Percentiles rank a stretch among this genome's conserved stretches.
Evolutionary conservation across 371 early-diverging fungal species (phyloP).

Genomic region (Saksenaea vasiformis): DNA sequence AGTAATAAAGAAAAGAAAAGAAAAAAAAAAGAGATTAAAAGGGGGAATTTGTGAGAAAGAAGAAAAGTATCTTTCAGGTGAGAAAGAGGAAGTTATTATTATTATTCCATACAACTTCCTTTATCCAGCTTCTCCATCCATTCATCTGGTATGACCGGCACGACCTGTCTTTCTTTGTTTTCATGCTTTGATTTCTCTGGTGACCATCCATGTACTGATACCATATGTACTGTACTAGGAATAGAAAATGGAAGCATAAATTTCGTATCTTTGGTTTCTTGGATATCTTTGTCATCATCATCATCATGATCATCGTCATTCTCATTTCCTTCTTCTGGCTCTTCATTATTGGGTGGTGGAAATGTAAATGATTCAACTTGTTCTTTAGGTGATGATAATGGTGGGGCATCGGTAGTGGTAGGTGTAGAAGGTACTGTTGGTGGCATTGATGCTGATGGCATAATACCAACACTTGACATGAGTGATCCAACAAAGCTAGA

Average conservation of each 20-base stretch:
- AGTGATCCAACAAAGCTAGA: conserved; percentile 32
- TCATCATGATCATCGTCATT: conserved; percentile 35
- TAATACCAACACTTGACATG: conserved; percentile 24
- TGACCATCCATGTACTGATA: conserved; percentile 31
- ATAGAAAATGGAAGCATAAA: conserved; percentile 57
- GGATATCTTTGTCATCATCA: conserved; percentile 35
- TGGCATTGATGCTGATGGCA: conserved; percentile 23
- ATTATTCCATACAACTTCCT: conserved; percentile 6
- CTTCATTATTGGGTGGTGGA: conserved; percentile 4
- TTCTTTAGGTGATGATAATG: conserved; percentile 2
- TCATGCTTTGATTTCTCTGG: conserved; percentile 22
- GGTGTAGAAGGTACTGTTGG: conserved; percentile 21
- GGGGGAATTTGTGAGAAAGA: no score
- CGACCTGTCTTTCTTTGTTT: conserved; percentile 28
- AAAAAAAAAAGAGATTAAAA: neutral
- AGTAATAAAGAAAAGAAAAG: neutral
- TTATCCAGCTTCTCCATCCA: conserved; percentile 57
- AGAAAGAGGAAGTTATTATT: neutral
- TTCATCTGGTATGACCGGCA: conserved; percentile 50
- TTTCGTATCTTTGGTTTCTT: conserved; percentile 49
- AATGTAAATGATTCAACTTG: conserved; percentile 5
- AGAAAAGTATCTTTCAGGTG: neutral
- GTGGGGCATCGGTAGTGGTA: conserved; percentile 16
- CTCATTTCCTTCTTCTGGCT: conserved; percentile 7
- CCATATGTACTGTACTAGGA: conserved; percentile 41